Conservation (phyloP, 2,329 filamentous ascomycete genomes). For the Onygena corvina region DNA sequence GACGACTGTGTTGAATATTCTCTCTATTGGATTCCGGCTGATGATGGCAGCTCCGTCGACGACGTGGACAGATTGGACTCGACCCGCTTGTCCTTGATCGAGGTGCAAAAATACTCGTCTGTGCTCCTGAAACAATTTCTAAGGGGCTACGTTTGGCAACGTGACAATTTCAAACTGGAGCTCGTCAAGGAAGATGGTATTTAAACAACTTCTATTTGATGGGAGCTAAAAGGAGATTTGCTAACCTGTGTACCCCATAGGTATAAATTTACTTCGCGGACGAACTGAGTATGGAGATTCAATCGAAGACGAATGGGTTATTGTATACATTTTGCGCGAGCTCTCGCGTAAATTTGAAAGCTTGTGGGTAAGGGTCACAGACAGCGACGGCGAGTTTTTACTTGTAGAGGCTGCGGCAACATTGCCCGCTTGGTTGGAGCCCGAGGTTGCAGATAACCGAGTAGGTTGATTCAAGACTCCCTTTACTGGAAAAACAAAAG, state of each 20-base stretch:
- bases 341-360: constrained; percentile 59
- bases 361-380: constrained; percentile 70
- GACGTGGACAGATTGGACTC: constrained; percentile 40
- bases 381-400: constrained; percentile 89
- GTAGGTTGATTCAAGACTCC: constrained; percentile 26
- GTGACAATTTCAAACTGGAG: constrained; percentile 64
- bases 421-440: constrained; percentile 80
- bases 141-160: constrained; percentile 91
- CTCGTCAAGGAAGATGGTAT: constrained; percentile 49
- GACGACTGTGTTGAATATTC: constrained; percentile 83
- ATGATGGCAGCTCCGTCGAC: constrained; percentile 41
- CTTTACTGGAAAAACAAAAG: background rate
- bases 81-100: constrained; percentile 51
- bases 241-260: constrained; percentile 22
- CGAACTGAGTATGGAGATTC: constrained; percentile 83
- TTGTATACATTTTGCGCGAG: constrained; percentile 78
- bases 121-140: constrained; percentile 53
- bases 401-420: constrained; percentile 85
- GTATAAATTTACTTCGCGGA: constrained; percentile 54
- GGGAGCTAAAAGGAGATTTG: background rate
- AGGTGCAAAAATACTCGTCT: constrained; percentile 56
- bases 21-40: constrained; percentile 56
- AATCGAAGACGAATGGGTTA: constrained; percentile 93
- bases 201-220: constrained; percentile 16
- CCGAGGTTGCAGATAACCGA: constrained; percentile 75